A percentile compares a stretch with the other conserved stretches of the same genome.
Conservation (phyloP, 106 monocot species). For the Dactylorhiza incarnata region DNA sequence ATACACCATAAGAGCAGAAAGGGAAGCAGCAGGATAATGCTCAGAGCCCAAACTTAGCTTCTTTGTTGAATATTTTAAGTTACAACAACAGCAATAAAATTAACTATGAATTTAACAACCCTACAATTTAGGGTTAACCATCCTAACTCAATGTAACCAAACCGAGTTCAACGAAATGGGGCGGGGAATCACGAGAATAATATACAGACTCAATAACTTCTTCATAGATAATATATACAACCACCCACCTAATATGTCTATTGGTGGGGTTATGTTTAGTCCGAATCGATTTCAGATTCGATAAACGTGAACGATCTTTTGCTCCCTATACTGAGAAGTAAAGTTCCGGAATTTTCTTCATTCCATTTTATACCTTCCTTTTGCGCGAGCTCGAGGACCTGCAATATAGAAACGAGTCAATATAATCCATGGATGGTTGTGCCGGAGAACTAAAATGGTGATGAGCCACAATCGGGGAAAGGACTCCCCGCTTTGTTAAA, state of each 20-base stretch:
- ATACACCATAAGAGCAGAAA: not conserved
- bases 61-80: not conserved
- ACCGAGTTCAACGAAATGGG: not conserved
- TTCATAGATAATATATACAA: too few species aligned
- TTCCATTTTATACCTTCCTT: conserved; percentile 75
- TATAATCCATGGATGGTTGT: too few species aligned
- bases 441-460: too few species aligned
- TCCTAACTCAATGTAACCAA: not conserved
- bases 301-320: conserved; percentile 53
- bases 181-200: not conserved
- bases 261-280: not conserved
- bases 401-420: not conserved
- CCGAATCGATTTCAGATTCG: conserved; percentile 16
- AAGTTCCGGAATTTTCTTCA: conserved; percentile 72
- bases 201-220: not conserved
- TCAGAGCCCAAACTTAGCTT: not conserved
- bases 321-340: conserved; percentile 46
- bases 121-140: not conserved
- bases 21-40: not conserved
- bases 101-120: not conserved
- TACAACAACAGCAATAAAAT: not conserved
- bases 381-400: conserved; percentile 48
- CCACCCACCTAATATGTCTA: not conserved
- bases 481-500: too few species aligned
- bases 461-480: too few species aligned